Base-by-base conservation (phyloP, 257 asterid genomes). In the Solanum raphanifolium region DNA sequence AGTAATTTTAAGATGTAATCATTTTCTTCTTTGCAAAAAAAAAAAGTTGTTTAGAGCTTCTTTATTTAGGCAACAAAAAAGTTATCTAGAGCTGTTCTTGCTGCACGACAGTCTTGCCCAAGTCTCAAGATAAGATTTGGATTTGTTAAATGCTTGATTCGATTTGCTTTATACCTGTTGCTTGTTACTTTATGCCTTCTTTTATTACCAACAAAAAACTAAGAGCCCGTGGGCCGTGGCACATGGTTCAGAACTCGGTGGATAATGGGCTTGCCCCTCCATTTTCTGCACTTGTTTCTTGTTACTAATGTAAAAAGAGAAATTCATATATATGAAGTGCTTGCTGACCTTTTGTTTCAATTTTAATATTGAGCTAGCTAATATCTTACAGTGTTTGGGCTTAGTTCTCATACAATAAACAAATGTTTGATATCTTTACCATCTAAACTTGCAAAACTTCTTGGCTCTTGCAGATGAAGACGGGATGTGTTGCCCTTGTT, bases 401-500 rank as follows among this genome's bases (percentile, higher is more conserved):
- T 13, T 39, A 5, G 25, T 43, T 43, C 25, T 43, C 25, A 43
- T 79, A 9, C 32, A 43, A 20, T 78, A 43, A 43, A 43, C 65
- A 43, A 76, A 79, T 79, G 16, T 79, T 76, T 79, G 66, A 79
- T 79, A 13, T 27, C 85, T 81, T 46, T 27, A 43, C 18, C 68
- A 38, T 81, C 68, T 81, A 27, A 81, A 62, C 27, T 12, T 46
- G 65, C 68, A 46, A 15, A 81, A 81, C 88, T 88, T 69, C 72
- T 43, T 43, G 52, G 52, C 16, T 43, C 52, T 91, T 91, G 96
- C 99, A 97, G 99, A 96, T 95, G 99, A 96, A 97, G 93, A 96
- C 99, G 29, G 98, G 98, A 90, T 97, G 99, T 88, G 99, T 95
- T 90, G 99, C 98, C 90, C 96, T 96, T 87, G 99, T 97, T 81